Evolutionary conservation across 345 rosid species (phyloP).

Genomic region (Nephelium lappaceum): DNA sequence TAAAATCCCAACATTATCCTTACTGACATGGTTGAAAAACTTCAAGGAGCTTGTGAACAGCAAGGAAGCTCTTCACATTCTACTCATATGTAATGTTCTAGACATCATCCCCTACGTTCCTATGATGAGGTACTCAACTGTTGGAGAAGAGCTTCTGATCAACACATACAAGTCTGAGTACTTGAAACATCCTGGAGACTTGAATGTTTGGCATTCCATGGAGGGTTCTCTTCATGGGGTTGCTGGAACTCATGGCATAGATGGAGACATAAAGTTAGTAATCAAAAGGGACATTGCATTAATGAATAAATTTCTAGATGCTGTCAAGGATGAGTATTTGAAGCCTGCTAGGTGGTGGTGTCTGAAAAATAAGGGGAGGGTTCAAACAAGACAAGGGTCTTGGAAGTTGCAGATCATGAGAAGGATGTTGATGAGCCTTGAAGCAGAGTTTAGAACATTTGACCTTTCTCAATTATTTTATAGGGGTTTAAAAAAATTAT

Average conservation of each 20-base stretch:
- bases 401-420: slow-evolving; percentile 55
- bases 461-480: not conserved
- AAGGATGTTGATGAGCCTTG: slow-evolving; percentile 16
- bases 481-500: no score
- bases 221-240: slow-evolving; percentile 44
- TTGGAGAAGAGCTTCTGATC: slow-evolving; percentile 30
- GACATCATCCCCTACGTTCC: slow-evolving; percentile 32
- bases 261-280: slow-evolving; percentile 20
- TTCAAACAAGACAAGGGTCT: slow-evolving; percentile 49
- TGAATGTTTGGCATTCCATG: slow-evolving; percentile 24
- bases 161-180: slow-evolving; percentile 29
- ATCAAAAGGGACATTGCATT: slow-evolving; percentile 33
- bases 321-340: slow-evolving; percentile 43
- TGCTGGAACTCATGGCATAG: slow-evolving; percentile 34
- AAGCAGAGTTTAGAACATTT: not conserved
- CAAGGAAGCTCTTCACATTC: slow-evolving; percentile 28
- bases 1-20: no score
- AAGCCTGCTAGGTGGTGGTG: slow-evolving; percentile 57
- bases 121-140: slow-evolving; percentile 1
- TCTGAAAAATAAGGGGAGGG: slow-evolving; percentile 51
- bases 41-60: slow-evolving; percentile 26
- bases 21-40: not conserved
- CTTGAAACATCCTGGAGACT: slow-evolving; percentile 27
- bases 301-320: slow-evolving; percentile 29
- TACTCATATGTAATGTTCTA: slow-evolving; percentile 24